Evolutionary conservation across 768 basidiomycete species (phyloP), one percentile per base, ranked within the genome.

Genomic region (Lanmaoa rubissima): DNA sequence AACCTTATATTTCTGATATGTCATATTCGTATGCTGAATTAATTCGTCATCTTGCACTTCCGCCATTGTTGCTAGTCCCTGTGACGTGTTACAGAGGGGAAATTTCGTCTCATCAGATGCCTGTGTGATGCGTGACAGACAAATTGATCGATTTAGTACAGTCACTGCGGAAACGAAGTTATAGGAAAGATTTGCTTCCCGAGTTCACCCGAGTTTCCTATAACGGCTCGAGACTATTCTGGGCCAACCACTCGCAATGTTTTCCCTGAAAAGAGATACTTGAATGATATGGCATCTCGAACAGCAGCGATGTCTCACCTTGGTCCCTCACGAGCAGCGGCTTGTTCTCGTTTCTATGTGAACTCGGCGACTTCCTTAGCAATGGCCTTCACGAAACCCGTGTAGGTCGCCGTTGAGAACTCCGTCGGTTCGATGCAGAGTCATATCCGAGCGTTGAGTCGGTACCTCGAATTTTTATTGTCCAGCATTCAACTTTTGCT

Each of bases 381-480:
- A 19, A 84, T 76, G 0, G 72, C 70, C 4, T 70, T 59, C 2
- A 76, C 62, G 57, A 84, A 83, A 1, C 55, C 38, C 3, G 68
- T 72, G 58, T 87, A 81, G 6, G 78, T 73, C 10, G 67, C 65
- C 74, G 86, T 80, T 9, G 82, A 85, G 60, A 88, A 83, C 1
- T 67, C 71, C 0, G 74, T 74, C 5, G 75, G 69, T 60, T 86
- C 78, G 41, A 61, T 3, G 21, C 10, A 16, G 17, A 17, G 19
- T 11, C n/a, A 13, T 3, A 5, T 21, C 19, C 39, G 14, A 35
- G 6, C 2, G 6, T 42, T 14, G 9, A 28, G 12, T 19, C 14
- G 0, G 28, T 42, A 81, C 82, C 74, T 82, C 73, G 64, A 84
- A 83, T 35, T 61, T 54, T 61, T 84, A 82, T 51, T 71, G 75